Evolutionary conservation across 2,329 filamentous ascomycete genomes (phyloP), one percentile per base, ranked within the genome.

Genomic region (Coleophoma eucalyptorum): DNA sequence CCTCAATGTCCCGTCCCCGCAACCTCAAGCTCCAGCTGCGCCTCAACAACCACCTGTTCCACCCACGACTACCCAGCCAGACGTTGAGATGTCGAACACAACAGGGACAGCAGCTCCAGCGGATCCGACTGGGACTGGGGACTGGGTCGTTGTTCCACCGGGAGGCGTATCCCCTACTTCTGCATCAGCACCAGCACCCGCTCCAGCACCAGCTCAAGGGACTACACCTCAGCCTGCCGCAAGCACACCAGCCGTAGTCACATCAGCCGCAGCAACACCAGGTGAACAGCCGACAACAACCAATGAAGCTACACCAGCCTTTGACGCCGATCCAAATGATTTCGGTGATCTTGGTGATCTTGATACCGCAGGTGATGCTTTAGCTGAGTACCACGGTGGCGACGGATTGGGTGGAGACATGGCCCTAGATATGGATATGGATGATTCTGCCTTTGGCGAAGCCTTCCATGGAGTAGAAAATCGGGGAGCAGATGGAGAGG

Each of bases 381-480:
- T 90, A 34, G 83, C 83, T 2, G 80, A 80, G 37, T 90, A 86
- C 4, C 79, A 73, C 19, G 79, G 81, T 44, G 50, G 49, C 18
- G 57, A 53, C 18, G 68, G 63, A 6, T 51, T 71, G 47, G 65
- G 66, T 16, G 75, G 76, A 4, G 76, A 77, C 57, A 65, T 78
- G 40, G 81, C 78, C 8, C 67, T 80, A n/a, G 76, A 79, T 59
- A 79, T 85, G 72, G 86, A 86, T 55, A 79, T 90, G 73, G 87
- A 90, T 43, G 87, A 91, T 62, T 90, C 86, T 34, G 89, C 88
- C 1, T 94, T 94, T 71, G 89, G 88, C 3, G 88, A 94, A 60
- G 89, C 89, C 1, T 90, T 93, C 69, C 87, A 91, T 60, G 81
- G 79, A 4, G 78, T 83, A 12, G 77, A 66, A 26, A 48, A 50